phyloP scores from a whole-genome alignment of 2,329 filamentous ascomycete species.

The Aspergillus eucalypticola region DNA sequence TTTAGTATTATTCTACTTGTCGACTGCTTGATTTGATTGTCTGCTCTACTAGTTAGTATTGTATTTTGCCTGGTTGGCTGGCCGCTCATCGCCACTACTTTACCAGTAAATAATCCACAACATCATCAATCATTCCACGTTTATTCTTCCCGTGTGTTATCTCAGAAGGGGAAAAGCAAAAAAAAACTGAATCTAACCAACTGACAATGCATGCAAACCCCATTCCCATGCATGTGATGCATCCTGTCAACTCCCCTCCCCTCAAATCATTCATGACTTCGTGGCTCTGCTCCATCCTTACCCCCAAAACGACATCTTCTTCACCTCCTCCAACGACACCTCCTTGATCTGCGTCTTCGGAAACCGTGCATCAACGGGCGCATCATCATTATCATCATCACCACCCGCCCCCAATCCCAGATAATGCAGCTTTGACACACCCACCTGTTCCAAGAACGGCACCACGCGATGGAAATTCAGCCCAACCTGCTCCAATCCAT shows the following conservation, averaged over 20 bases:
- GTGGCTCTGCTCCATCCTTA: not conserved
- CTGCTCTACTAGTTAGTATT: too few species aligned
- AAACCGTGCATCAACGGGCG: conserved; percentile 37
- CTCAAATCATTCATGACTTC: not conserved
- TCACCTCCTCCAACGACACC: conserved; percentile 37
- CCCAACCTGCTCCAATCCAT: conserved; percentile 83
- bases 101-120: too few species aligned
- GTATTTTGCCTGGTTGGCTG: too few species aligned
- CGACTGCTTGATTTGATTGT: too few species aligned
- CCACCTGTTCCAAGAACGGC: conserved; percentile 62
- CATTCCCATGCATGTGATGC: not conserved
- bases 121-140: not conserved
- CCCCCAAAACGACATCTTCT: conserved; percentile 36
- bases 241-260: not conserved
- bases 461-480: conserved; percentile 75
- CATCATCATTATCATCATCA: conserved; percentile 4
- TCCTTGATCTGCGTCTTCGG: conserved; percentile 36
- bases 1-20: not conserved
- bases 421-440: conserved; percentile 42
- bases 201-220: not conserved
- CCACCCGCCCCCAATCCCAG: conserved; percentile 30
- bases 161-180: not conserved
- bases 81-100: not conserved
- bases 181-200: not conserved
- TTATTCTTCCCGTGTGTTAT: not conserved